Evolutionary conservation across 163 green algal species (phyloP), one percentile per base, ranked within the genome.

Genomic region (Picocystis sp.): DNA sequence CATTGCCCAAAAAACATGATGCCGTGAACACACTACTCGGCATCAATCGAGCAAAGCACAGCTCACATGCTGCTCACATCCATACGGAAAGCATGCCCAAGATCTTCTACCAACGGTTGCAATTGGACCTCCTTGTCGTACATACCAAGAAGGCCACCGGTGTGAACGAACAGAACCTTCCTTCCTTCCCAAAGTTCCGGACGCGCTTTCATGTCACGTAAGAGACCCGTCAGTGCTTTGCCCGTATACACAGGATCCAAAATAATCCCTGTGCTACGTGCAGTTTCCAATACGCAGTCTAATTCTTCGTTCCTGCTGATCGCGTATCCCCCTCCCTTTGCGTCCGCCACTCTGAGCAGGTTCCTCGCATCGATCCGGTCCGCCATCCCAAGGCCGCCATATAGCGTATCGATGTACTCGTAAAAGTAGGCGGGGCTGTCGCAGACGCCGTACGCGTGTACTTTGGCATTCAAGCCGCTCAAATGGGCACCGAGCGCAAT

Each of bases 211-310:
- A 96, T 82, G 12, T 87, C 75, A 9, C 45, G 5, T 33, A 93
- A 48, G 41, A 94, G 56, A 1, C 25, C 59, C 45, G 84, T 64
- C 3, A 88, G 24, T 1, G 84, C 87, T 62, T 96, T 96, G 50
- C 86, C 84, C 14, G 73, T 82, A 66, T 96, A 96, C 24, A 94
- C 83, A 1, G 86, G 83, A 66, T 95, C 87, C n/a, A 95, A 57
- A 5, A 95, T 51, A 6, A 80, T 42, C 48, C 69, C 83, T 5
- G 83, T 94, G 0, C 60, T 44, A 33, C 56, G 44, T 0, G 83
- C 71, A 2, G 90, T 64, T 0, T 79, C 62, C 55, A 70, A 51
- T 6, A 84, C 66, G 1, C 63, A 72, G 15, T 75, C 19, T 52
- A 94, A 70, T 76, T 94, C 85, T 1, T 84, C 73, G 1, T 76